These are phyloP conservation scores for Micromonas commoda DNA, from an alignment of 139 green algal genomes.

Conservation along the genomic window DNA sequence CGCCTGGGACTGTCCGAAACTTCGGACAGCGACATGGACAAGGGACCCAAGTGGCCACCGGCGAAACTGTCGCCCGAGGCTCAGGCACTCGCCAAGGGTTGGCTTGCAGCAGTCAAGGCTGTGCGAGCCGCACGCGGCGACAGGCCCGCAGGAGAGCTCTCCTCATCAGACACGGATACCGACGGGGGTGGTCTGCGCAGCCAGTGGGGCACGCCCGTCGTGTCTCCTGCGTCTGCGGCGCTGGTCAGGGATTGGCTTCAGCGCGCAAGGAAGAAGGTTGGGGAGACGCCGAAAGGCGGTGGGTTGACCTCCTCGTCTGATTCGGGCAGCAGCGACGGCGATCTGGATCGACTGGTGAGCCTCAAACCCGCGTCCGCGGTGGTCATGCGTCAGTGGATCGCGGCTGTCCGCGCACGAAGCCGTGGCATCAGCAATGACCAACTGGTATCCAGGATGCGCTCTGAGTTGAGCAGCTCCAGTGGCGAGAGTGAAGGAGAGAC, in stretches of 20 bases:
- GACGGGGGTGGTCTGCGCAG: neutral
- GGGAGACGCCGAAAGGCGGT: neutral
- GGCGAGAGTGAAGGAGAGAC: too few species aligned
- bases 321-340: neutral
- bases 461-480: too few species aligned
- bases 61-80: neutral
- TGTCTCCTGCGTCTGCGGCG: neutral
- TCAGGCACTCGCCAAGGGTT: neutral
- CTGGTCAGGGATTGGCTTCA: neutral
- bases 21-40: neutral
- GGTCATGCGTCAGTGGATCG: neutral
- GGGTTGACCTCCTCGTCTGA: too few species aligned
- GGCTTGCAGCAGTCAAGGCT: neutral
- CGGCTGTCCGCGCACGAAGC: neutral
- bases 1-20: neutral
- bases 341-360: neutral
- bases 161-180: constrained; percentile 8
- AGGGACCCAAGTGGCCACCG: neutral
- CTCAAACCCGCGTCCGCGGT: neutral
- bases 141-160: neutral
- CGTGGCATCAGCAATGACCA: neutral
- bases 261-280: neutral
- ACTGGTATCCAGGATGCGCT: too few species aligned
- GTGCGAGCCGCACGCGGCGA: neutral
- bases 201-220: neutral